A percentile compares a stretch with the other conserved stretches of the same genome.
These are phyloP conservation scores for Nemophila menziesii DNA, from an alignment of 257 asterid species.

Conservation along the genomic window DNA sequence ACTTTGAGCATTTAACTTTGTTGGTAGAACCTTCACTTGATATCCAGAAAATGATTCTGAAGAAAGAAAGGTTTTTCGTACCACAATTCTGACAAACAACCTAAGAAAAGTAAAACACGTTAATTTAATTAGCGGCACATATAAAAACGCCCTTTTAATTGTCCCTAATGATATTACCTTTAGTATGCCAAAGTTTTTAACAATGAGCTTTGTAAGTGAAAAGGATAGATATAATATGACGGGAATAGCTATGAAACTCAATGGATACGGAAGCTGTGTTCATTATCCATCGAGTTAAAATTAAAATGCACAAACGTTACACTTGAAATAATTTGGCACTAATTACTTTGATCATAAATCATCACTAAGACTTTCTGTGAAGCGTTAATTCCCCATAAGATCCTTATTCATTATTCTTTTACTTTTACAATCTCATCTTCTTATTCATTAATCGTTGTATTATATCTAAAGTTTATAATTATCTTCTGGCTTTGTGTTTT, in stretches of 20 bases:
- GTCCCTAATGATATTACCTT: conserved; percentile 53
- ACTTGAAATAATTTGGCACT: too few relatives aligned
- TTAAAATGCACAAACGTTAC: too few relatives aligned
- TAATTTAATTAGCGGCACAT: not conserved
- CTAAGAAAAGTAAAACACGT: conserved; percentile 28
- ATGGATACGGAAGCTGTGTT: conserved; percentile 99
- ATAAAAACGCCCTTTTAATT: not conserved
- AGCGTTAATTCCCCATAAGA: too few relatives aligned
- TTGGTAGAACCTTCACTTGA: conserved; percentile 75
- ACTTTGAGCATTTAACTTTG: conserved; percentile 65
- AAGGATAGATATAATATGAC: conserved; percentile 60
- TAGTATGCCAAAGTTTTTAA: conserved; percentile 72
- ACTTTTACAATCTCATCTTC: too few relatives aligned
- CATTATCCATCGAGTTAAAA: too few relatives aligned
- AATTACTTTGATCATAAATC: too few relatives aligned
- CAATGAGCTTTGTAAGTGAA: conserved; percentile 50
- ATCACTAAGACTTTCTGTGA: too few relatives aligned
- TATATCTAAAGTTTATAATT: too few relatives aligned
- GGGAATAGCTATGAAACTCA: conserved; percentile 91
- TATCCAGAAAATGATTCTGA: conserved; percentile 75
- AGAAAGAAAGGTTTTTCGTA: conserved; percentile 83
- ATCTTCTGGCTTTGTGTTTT: too few relatives aligned
- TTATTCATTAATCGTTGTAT: too few relatives aligned
- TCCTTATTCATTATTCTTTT: too few relatives aligned
- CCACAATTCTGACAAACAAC: conserved; percentile 99